A percentile compares a stretch with the other conserved stretches of the same genome.
phyloP scores from a whole-genome alignment of 1,139 yeast genomes.

The Entelexis paramagnoliae region DNA sequence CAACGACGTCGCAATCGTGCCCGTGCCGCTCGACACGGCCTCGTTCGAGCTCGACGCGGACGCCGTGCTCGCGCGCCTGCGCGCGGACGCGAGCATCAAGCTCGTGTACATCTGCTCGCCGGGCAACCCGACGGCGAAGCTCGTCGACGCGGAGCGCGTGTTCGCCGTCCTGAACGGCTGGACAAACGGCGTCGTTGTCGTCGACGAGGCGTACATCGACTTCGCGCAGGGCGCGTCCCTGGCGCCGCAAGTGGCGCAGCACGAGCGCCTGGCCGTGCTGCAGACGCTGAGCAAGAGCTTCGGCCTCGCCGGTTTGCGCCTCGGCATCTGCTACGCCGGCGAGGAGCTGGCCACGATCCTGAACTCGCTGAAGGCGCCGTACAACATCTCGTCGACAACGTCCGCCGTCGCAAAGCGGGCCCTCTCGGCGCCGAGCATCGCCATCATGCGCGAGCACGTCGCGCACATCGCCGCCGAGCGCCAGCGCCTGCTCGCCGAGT shows the following conservation, averaged over 20 bases:
- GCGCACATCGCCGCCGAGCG: conserved; percentile 47
- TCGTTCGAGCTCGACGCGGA: conserved; percentile 55
- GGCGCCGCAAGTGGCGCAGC: conserved; percentile 70
- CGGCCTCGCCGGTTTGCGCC: conserved; percentile 87
- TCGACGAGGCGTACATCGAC: conserved; percentile 93
- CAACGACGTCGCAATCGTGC: conserved; percentile 69
- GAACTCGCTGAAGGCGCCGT: conserved; percentile 91
- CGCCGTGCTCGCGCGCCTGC: conserved; percentile 44
- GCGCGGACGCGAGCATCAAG: conserved; percentile 52
- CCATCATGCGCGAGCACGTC: conserved; percentile 49
- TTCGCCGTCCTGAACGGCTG: conserved; percentile 42
- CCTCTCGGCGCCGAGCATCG: conserved; percentile 47
- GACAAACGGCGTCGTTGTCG: conserved; percentile 74
- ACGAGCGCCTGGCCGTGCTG: conserved; percentile 74
- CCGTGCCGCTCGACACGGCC: conserved; percentile 56
- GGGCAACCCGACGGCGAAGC: conserved; percentile 89
- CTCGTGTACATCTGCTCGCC: conserved; percentile 86
- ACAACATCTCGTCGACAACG: conserved; percentile 78
- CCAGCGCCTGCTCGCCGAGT: conserved; percentile 40
- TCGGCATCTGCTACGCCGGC: conserved; percentile 68
- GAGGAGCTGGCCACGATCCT: conserved; percentile 52
- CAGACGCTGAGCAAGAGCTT: conserved; percentile 92
- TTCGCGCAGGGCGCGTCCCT: conserved; percentile 56
- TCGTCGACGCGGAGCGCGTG: conserved; percentile 43
- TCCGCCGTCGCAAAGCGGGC: conserved; percentile 70